A percentile compares a stretch with the other conserved stretches of the same genome.
Evolutionary conservation across 305 asterid genomes (phyloP).

Genomic region (Fraxinus sp.): DNA sequence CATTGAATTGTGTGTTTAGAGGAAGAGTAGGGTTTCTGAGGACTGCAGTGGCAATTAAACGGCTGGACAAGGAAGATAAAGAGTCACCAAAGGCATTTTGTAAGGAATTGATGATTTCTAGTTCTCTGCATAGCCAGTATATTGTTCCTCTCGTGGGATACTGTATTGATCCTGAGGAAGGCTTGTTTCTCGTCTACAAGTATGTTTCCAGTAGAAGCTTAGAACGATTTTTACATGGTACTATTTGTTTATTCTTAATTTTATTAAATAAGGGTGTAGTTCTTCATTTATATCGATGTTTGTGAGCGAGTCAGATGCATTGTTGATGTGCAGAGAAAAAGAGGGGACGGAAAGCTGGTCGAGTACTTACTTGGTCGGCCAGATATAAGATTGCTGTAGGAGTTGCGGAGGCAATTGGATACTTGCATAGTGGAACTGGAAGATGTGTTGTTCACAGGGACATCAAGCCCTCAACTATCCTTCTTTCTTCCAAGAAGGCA

Average conservation of each 20-base stretch:
- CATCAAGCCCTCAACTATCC: slow-evolving; percentile 89
- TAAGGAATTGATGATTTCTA: slow-evolving; percentile 86
- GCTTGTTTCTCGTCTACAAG: slow-evolving; percentile 79
- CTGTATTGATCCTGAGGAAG: slow-evolving; percentile 80
- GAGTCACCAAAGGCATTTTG: slow-evolving; percentile 83
- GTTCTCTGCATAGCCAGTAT: slow-evolving; percentile 62
- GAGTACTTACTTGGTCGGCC: slow-evolving; percentile 57
- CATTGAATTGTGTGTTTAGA: slow-evolving; percentile 79
- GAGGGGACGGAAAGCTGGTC: slow-evolving; percentile 53
- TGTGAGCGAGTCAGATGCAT: slow-evolving; percentile 12
- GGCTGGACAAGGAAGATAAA: slow-evolving; percentile 69
- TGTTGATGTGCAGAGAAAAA: slow-evolving; percentile 52
- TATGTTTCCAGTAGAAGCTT: slow-evolving; percentile 86
- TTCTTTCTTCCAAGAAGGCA: slow-evolving; percentile 65
- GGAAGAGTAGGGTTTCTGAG: slow-evolving; percentile 69
- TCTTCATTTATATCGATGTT: background rate
- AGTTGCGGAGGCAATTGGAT: slow-evolving; percentile 70
- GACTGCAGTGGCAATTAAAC: slow-evolving; percentile 68
- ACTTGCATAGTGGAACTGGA: slow-evolving; percentile 64
- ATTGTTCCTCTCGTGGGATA: slow-evolving; percentile 81
- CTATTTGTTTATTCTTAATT: background rate
- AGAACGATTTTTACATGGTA: slow-evolving; percentile 74
- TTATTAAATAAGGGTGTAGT: background rate
- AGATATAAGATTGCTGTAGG: slow-evolving; percentile 72
- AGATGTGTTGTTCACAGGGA: slow-evolving; percentile 87